These are phyloP conservation scores for Olyra latifolia DNA, from an alignment of 176 grass and related monocot species.

Conservation along the genomic window DNA sequence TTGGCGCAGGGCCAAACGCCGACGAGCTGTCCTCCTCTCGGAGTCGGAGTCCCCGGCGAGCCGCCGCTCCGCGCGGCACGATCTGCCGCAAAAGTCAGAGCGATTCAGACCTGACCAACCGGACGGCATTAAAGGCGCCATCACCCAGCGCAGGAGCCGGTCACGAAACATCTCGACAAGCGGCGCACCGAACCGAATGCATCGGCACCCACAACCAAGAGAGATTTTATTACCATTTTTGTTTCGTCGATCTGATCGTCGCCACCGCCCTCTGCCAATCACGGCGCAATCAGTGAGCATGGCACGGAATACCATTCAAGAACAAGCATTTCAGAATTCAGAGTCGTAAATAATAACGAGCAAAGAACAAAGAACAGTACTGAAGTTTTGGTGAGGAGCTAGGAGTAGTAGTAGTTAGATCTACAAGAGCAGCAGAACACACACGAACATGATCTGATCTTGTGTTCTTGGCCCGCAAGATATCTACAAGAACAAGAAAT, in stretches of 20 bases:
- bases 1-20: background rate
- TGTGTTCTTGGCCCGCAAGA: constrained; percentile 24
- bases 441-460: background rate
- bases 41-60: background rate
- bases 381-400: background rate
- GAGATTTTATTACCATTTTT: background rate
- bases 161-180: constrained; percentile 6
- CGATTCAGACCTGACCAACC: background rate
- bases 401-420: background rate
- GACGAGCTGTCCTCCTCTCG: background rate
- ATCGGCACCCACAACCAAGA: background rate
- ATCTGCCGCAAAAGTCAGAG: background rate
- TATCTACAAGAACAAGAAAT: constrained; percentile 25
- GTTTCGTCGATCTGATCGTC: background rate
- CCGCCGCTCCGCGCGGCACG: constrained; percentile 1
- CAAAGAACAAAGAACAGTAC: background rate
- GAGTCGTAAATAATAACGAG: background rate
- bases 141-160: background rate
- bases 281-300: background rate
- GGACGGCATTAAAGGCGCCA: background rate
- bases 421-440: background rate
- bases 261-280: background rate
- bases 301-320: background rate
- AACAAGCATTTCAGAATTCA: background rate
- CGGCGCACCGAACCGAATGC: background rate